Evolutionary conservation across 2,329 filamentous ascomycete genomes (phyloP).

Genomic region (Cytospora piceae): DNA sequence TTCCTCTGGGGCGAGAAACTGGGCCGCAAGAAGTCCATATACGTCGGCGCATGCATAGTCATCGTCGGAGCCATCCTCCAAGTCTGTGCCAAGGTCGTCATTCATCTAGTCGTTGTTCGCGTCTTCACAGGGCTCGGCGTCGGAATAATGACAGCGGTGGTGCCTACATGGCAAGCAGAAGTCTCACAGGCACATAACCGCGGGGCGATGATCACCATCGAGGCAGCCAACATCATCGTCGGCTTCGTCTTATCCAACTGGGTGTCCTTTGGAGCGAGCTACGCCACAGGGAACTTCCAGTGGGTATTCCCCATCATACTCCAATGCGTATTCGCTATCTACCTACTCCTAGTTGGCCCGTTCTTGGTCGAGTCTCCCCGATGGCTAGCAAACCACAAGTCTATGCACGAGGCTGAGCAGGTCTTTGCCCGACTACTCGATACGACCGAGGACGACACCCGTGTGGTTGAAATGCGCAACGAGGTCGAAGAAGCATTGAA

Average conservation of each 20-base stretch:
- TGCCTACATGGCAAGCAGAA: constrained; percentile 18
- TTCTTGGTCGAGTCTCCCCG: constrained; percentile 18
- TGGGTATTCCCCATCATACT: constrained; percentile 13
- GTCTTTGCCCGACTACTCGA: constrained; percentile 18
- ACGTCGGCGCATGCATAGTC: constrained; percentile 13
- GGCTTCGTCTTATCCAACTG: constrained; percentile 16
- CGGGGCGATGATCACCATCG: constrained; percentile 17
- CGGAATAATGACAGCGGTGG: constrained; percentile 18
- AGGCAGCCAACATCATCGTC: constrained; percentile 16
- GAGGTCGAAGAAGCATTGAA: constrained; percentile 8
- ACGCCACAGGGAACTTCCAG: constrained; percentile 9
- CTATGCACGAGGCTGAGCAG: constrained; percentile 1
- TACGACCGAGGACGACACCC: constrained; percentile 6
- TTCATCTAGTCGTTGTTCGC: constrained; percentile 15
- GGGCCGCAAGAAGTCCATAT: constrained; percentile 14
- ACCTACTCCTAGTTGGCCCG: constrained; percentile 11
- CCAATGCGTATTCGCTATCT: constrained; percentile 9
- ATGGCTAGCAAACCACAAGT: constrained; percentile 12
- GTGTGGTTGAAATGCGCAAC: background rate
- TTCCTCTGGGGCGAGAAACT: constrained; percentile 13
- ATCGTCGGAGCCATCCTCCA: constrained; percentile 18
- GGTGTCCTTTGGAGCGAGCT: constrained; percentile 16
- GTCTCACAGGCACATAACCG: constrained; percentile 16
- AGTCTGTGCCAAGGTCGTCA: constrained; percentile 9
- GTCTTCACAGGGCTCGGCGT: constrained; percentile 13